phyloP scores from a whole-genome alignment of 164 flowering plant genomes.

The Malania oleifera region DNA sequence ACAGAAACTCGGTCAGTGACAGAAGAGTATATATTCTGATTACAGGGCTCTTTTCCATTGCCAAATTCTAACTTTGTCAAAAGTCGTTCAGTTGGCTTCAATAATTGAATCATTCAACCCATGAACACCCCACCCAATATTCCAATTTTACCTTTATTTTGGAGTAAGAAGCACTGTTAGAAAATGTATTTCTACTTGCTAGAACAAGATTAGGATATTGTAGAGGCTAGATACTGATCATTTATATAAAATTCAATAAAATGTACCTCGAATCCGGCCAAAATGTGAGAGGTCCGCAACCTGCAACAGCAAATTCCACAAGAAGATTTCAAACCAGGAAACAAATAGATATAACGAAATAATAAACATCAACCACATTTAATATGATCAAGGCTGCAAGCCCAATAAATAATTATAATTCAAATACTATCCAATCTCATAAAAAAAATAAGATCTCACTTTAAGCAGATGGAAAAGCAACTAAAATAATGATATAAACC shows the following conservation, averaged over 20 bases:
- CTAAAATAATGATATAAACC: no score
- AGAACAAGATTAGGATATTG: not conserved
- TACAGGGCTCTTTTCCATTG: not conserved
- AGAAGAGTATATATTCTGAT: not conserved
- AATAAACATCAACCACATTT: not conserved
- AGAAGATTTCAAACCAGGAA: not conserved
- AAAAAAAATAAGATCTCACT: no score
- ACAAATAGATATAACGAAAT: no score
- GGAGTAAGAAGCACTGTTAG: no score
- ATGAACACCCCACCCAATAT: not conserved
- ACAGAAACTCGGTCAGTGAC: not conserved
- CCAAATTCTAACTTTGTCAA: not conserved
- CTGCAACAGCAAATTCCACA: conserved; percentile 27
- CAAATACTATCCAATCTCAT: no score
- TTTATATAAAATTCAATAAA: not conserved
- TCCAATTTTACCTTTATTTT: not conserved
- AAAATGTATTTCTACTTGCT: no score
- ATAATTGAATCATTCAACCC: not conserved
- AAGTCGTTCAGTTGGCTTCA: not conserved
- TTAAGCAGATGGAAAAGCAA: no score
- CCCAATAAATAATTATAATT: no score
- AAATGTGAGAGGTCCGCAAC: conserved; percentile 69
- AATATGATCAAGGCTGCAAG: not conserved
- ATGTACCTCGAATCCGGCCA: conserved; percentile 73
- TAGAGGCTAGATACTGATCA: not conserved